Evolutionary conservation across 2,329 filamentous ascomycete genomes (phyloP).

Genomic region (Cladosporium halotolerans): DNA sequence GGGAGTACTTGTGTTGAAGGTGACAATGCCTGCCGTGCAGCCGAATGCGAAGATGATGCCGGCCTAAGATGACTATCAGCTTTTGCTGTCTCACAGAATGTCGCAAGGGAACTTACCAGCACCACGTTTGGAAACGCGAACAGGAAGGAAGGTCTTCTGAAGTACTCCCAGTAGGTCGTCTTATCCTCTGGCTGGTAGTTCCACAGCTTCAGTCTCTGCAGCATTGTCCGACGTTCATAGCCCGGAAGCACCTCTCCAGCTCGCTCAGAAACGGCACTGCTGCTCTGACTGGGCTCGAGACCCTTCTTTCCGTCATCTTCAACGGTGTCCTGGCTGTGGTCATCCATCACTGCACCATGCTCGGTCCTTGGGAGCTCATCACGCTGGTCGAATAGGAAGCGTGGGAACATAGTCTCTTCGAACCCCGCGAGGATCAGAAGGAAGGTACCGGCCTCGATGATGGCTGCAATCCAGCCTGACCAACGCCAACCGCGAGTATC

Average conservation of each 20-base stretch:
- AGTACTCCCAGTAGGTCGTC: constrained; percentile 36
- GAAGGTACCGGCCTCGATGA: constrained; percentile 20
- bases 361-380: not conserved
- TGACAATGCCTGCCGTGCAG: constrained; percentile 36
- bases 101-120: constrained; percentile 15
- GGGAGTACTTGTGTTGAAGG: constrained; percentile 30
- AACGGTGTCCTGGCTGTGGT: not conserved
- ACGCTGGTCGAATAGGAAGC: constrained; percentile 25
- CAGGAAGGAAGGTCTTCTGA: constrained; percentile 35
- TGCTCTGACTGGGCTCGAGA: not conserved
- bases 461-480: constrained; percentile 27
- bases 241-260: constrained; percentile 11
- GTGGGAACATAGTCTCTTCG: constrained; percentile 33
- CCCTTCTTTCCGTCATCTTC: constrained; percentile 5
- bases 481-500: constrained; percentile 34
- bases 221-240: constrained; percentile 16
- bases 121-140: constrained; percentile 37
- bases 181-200: constrained; percentile 30
- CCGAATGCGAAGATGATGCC: constrained; percentile 38
- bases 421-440: constrained; percentile 25
- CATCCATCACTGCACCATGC: not conserved
- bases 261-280: not conserved
- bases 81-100: not conserved
- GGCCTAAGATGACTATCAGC: constrained; percentile 12
- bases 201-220: constrained; percentile 20